These are phyloP conservation scores for Gaeumannomyces sp. DNA, from an alignment of 2,329 filamentous ascomycete species.

Conservation along the genomic window DNA sequence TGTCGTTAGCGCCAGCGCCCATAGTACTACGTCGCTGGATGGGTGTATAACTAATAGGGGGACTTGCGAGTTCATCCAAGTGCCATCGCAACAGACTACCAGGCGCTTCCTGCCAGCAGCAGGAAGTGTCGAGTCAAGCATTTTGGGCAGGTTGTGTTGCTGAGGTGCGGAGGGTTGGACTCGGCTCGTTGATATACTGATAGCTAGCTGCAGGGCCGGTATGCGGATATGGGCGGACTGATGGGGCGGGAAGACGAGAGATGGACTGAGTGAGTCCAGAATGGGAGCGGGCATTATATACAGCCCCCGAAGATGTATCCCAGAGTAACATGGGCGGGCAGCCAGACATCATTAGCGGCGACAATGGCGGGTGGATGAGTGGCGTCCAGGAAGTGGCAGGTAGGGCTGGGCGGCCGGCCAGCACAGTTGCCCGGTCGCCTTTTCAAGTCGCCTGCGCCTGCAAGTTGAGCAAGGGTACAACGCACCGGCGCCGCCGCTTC, in stretches of 20 bases:
- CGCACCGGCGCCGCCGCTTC: no score
- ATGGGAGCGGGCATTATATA: neutral
- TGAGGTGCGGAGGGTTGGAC: neutral
- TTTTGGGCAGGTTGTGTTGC: neutral
- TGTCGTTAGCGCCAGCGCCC: conserved; percentile 7
- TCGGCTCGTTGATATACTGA: neutral
- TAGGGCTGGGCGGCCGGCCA: no score
- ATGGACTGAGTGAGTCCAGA: neutral
- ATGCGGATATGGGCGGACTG: neutral
- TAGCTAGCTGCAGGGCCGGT: neutral
- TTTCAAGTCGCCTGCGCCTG: no score
- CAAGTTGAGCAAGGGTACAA: no score
- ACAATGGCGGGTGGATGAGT: no score
- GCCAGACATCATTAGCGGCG: no score
- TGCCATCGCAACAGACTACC: conserved; percentile 47
- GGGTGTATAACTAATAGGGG: neutral
- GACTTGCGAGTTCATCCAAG: conserved; percentile 43
- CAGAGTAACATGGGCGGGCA: no score
- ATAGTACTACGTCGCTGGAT: neutral
- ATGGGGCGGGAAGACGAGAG: neutral
- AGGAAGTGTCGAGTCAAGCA: neutral
- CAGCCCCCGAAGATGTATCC: no score
- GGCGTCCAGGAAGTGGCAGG: no score
- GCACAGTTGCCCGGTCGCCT: no score
- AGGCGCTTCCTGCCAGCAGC: conserved; percentile 34